These are phyloP conservation scores for Colletotrichum brevisporum DNA, from an alignment of 2,329 filamentous ascomycete genomes.

Conservation along the genomic window DNA sequence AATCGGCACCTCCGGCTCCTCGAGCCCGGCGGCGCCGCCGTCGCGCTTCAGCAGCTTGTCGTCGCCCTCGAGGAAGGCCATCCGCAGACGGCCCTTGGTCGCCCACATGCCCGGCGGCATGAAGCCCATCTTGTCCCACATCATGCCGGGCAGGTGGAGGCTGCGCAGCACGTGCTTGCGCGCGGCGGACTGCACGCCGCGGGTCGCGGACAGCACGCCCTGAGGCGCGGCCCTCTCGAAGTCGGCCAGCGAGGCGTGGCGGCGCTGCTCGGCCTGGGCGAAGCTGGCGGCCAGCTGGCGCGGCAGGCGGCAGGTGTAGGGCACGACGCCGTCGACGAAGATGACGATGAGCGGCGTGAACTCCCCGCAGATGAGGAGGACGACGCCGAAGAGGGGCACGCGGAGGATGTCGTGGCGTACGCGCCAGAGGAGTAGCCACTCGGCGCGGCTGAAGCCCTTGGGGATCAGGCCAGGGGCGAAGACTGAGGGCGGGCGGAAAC, in stretches of 20 bases:
- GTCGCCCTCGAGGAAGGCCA: conserved; percentile 78
- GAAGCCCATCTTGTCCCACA: conserved; percentile 66
- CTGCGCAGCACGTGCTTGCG: conserved; percentile 57
- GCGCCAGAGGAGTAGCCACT: conserved; percentile 79
- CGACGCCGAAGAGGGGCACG: conserved; percentile 81
- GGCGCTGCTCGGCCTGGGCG: conserved; percentile 67
- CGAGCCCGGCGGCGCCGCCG: conserved; percentile 73
- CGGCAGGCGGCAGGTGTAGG: conserved; percentile 87
- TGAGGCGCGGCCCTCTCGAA: conserved; percentile 51
- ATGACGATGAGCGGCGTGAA: conserved; percentile 86
- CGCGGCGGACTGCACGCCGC: conserved; percentile 43
- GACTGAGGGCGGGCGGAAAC: conserved; percentile 65
- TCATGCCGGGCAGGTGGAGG: conserved; percentile 59
- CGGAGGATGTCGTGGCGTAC: conserved; percentile 81
- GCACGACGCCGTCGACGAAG: conserved; percentile 78
- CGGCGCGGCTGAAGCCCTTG: conserved; percentile 68
- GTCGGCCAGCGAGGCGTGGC: conserved; percentile 63
- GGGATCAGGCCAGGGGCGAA: conserved; percentile 52
- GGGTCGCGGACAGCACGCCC: conserved; percentile 49
- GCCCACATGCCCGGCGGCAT: conserved; percentile 66
- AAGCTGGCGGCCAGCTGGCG: conserved; percentile 74
- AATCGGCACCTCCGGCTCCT: conserved; percentile 74
- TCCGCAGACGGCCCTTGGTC: conserved; percentile 64
- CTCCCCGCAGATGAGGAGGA: conserved; percentile 86
- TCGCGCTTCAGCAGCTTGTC: conserved; percentile 76